These are phyloP conservation scores for Globisporangium perplexum DNA, from an alignment of 352 stramenopile species.

Conservation along the genomic window DNA sequence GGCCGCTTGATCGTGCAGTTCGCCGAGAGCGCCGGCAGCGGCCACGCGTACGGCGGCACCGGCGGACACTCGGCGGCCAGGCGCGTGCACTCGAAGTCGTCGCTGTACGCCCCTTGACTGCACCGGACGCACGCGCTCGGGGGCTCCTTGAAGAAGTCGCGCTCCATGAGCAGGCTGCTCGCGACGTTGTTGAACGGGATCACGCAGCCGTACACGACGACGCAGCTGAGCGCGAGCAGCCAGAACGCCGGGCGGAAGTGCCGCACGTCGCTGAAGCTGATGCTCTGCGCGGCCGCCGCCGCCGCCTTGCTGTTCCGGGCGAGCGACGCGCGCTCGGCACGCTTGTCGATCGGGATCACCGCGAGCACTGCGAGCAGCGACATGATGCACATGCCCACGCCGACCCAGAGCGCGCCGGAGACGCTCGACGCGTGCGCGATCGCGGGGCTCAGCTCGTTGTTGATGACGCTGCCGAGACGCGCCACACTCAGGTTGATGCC, in stretches of 20 bases:
- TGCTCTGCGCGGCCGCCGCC: constrained; percentile 28
- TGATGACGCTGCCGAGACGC: constrained; percentile 89
- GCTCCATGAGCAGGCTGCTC: constrained; percentile 88
- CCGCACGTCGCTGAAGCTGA: constrained; percentile 69
- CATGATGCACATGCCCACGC: constrained; percentile 72
- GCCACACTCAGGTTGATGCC: constrained; percentile 91
- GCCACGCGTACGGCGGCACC: constrained; percentile 71
- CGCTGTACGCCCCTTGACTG: constrained; percentile 45
- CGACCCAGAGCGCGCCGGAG: constrained; percentile 80
- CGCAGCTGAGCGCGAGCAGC: constrained; percentile 85
- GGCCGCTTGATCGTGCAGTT: constrained; percentile 71
- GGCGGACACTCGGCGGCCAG: constrained; percentile 46
- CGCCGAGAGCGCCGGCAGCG: constrained; percentile 52
- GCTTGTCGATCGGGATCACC: constrained; percentile 78
- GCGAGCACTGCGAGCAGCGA: constrained; percentile 66
- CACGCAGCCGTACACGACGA: constrained; percentile 92
- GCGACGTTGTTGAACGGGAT: constrained; percentile 94
- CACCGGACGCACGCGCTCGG: constrained; percentile 44
- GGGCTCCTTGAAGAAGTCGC: constrained; percentile 82
- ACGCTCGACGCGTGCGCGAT: constrained; percentile 67
- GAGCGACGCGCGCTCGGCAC: constrained; percentile 29
- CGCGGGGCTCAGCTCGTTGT: constrained; percentile 85
- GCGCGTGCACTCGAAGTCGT: constrained; percentile 40
- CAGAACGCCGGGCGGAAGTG: constrained; percentile 86
- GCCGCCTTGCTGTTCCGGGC: constrained; percentile 6